Conservation (phyloP, 345 rosid species). For the Euphorbia pulcherrima region DNA sequence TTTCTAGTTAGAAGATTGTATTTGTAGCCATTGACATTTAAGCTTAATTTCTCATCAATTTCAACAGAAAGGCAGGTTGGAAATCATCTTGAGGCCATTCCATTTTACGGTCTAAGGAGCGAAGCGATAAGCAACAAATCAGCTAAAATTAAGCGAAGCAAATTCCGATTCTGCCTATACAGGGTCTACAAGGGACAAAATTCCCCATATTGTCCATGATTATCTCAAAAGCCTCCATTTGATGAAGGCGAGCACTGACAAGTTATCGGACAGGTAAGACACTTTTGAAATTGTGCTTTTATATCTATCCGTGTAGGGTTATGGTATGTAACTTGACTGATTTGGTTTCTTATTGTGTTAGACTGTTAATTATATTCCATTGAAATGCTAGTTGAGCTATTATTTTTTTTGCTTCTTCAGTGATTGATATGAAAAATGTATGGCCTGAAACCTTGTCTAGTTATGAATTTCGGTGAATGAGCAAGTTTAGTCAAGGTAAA, state of each 20-base stretch:
- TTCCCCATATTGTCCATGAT: too few species aligned
- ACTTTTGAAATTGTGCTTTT: too few species aligned
- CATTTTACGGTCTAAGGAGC: constrained; percentile 63
- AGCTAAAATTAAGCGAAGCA: constrained; percentile 68
- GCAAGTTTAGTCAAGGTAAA: not conserved
- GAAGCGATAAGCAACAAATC: constrained; percentile 61
- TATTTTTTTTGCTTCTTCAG: not conserved
- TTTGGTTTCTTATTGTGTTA: too few species aligned
- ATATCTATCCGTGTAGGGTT: too few species aligned
- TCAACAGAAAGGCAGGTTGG: constrained; percentile 59
- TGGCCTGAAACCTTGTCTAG: not conserved
- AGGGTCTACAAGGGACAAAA: too few species aligned
- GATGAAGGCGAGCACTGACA: constrained; percentile 56
- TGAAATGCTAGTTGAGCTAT: too few species aligned
- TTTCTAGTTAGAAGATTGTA: too few species aligned
- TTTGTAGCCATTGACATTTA: too few species aligned
- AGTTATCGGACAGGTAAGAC: too few species aligned
- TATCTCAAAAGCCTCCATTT: constrained; percentile 64
- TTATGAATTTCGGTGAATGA: not conserved
- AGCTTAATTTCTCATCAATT: constrained; percentile 34
- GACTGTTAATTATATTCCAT: too few species aligned
- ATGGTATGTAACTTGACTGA: too few species aligned
- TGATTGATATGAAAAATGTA: not conserved
- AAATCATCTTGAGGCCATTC: constrained; percentile 86
- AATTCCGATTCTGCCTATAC: too few species aligned